Conservation (phyloP, 1,284 basidiomycete species). For the Microbotryomycetes sp. region DNA sequence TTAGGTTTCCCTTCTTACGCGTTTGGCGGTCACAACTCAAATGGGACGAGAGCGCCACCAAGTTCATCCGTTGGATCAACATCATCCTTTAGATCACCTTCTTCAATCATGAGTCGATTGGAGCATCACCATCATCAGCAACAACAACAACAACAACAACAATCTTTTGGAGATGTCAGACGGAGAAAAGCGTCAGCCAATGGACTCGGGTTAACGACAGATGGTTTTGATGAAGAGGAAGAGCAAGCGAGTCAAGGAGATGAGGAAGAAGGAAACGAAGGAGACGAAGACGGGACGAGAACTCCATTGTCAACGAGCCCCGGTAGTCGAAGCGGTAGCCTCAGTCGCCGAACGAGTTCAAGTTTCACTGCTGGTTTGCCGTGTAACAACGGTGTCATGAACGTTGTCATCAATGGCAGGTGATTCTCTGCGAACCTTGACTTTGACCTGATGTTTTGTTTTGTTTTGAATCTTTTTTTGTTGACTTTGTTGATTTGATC, state of each 20-base stretch:
- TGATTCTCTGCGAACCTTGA: too few relatives aligned
- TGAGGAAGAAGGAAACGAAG: not conserved
- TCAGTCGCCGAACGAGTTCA: not conserved
- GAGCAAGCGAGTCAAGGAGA: too few relatives aligned
- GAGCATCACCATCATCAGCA: not conserved
- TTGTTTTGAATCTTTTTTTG: too few relatives aligned
- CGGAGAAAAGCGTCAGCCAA: too few relatives aligned
- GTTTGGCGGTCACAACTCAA: not conserved
- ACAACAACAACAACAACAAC: too few relatives aligned
- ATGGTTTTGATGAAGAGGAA: too few relatives aligned
- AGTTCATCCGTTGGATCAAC: not conserved
- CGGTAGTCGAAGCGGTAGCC: not conserved
- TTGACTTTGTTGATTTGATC: not conserved
- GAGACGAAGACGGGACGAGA: not conserved
- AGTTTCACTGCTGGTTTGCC: not conserved
- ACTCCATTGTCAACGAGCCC: not conserved
- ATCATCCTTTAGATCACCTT: not conserved
- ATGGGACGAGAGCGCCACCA: not conserved
- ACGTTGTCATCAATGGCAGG: too few relatives aligned
- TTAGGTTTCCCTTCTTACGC: not conserved
- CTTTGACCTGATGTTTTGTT: too few relatives aligned
- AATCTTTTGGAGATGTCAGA: too few relatives aligned
- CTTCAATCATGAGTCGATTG: not conserved
- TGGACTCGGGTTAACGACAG: too few relatives aligned
- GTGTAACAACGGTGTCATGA: too few relatives aligned